A percentile compares a stretch with the other conserved stretches of the same genome.
Conservation (phyloP, 768 basidiomycete species). For the Trametes villosa region DNA sequence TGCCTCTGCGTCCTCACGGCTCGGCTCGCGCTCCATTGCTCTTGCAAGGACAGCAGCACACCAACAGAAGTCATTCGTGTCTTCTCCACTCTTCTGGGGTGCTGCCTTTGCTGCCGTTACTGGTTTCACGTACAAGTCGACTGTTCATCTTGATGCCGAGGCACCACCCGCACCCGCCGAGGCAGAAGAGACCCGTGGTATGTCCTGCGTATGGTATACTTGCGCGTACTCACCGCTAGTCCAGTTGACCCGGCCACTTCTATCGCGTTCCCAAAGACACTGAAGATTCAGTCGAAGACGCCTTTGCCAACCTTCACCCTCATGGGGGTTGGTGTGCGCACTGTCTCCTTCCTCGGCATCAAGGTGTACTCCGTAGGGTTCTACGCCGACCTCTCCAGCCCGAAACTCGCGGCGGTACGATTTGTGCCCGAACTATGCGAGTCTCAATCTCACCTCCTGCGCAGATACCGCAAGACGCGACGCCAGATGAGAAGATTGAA, state of each 20-base stretch:
- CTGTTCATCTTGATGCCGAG: constrained; percentile 52
- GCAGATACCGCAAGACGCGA: constrained; percentile 59
- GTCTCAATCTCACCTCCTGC: not conserved
- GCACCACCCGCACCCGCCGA: constrained; percentile 16
- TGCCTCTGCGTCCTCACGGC: constrained; percentile 9
- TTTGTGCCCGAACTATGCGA: too few relatives aligned
- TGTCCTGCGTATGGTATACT: not conserved
- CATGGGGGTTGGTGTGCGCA: constrained; percentile 84
- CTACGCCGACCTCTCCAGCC: constrained; percentile 81
- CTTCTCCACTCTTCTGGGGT: constrained; percentile 22
- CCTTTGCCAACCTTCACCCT: constrained; percentile 67
- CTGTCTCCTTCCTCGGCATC: constrained; percentile 85
- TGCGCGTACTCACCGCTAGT: not conserved
- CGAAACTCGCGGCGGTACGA: constrained; percentile 59
- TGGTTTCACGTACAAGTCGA: constrained; percentile 32
- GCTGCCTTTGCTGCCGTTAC: constrained; percentile 38
- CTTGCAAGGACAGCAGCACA: constrained; percentile 1
- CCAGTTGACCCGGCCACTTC: constrained; percentile 76
- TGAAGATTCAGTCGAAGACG: constrained; percentile 66
- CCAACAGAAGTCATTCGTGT: constrained; percentile 1
- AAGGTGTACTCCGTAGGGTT: constrained; percentile 91
- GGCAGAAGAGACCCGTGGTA: constrained; percentile 28
- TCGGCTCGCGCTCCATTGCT: constrained; percentile 1
- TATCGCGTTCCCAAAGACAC: constrained; percentile 69
- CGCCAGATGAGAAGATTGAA: constrained; percentile 70